phyloP scores from a whole-genome alignment of 805 yeast genomes.

The Monosporozyma yasuniensis region DNA sequence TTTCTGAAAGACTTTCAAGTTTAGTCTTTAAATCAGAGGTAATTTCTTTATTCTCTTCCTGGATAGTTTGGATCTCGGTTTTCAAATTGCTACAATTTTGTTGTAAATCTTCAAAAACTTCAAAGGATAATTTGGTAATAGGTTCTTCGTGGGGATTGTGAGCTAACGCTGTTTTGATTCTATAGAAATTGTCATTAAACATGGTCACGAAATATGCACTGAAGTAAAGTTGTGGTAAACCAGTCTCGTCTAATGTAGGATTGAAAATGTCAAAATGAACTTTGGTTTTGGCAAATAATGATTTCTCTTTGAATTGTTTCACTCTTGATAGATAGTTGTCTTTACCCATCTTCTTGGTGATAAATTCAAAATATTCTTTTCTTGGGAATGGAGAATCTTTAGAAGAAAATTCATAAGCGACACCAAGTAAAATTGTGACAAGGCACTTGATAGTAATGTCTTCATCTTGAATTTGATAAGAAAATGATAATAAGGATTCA shows the following conservation, averaged over 20 bases:
- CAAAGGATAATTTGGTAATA: constrained; percentile 53
- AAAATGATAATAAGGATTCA: constrained; percentile 57
- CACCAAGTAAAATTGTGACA: constrained; percentile 62
- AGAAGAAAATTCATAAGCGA: constrained; percentile 75
- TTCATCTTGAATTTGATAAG: constrained; percentile 43
- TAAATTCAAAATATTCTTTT: constrained; percentile 46
- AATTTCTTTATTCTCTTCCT: constrained; percentile 22
- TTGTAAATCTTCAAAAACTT: constrained; percentile 35
- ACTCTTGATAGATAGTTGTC: constrained; percentile 71
- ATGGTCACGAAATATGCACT: constrained; percentile 53
- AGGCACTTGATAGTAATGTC: constrained; percentile 62
- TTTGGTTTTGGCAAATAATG: constrained; percentile 43
- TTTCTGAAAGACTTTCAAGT: constrained; percentile 6
- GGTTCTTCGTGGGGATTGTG: constrained; percentile 74
- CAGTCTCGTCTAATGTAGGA: constrained; percentile 64
- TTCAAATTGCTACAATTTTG: constrained; percentile 29
- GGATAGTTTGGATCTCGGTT: constrained; percentile 23
- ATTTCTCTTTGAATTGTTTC: constrained; percentile 57
- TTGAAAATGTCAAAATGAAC: constrained; percentile 42
- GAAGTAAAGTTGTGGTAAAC: constrained; percentile 78
- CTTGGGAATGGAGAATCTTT: constrained; percentile 47
- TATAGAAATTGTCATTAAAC: constrained; percentile 56
- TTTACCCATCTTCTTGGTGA: constrained; percentile 67
- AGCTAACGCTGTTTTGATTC: constrained; percentile 62
- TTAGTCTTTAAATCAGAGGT: constrained; percentile 17